A percentile compares a stretch with the other conserved stretches of the same genome.
phyloP scores from a whole-genome alignment of 805 yeast species.

The Kodamaea kaohsiungensis region DNA sequence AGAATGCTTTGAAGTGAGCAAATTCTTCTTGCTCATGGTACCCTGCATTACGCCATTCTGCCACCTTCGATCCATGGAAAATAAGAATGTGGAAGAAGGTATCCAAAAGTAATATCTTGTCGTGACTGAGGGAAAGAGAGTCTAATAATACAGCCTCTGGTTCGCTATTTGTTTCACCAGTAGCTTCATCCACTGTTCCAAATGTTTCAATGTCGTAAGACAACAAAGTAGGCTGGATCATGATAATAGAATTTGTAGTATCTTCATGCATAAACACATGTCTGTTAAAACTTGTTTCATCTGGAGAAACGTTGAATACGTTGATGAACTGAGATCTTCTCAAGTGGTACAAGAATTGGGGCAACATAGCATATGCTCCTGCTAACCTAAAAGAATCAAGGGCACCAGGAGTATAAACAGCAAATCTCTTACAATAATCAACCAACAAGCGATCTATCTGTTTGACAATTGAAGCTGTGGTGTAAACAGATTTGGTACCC shows the following conservation, averaged over 20 bases:
- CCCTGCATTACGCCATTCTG: conserved; percentile 65
- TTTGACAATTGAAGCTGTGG: conserved; percentile 38
- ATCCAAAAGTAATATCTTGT: conserved; percentile 58
- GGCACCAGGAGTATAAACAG: conserved; percentile 48
- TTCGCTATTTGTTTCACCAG: conserved; percentile 37
- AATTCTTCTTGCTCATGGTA: conserved; percentile 64
- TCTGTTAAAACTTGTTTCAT: conserved; percentile 66
- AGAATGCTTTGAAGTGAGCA: conserved; percentile 56
- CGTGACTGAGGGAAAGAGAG: conserved; percentile 59
- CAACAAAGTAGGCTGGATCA: conserved; percentile 71
- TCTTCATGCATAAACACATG: conserved; percentile 66
- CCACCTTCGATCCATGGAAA: conserved; percentile 64
- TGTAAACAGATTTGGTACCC: conserved; percentile 20
- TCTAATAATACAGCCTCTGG: conserved; percentile 67
- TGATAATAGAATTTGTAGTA: conserved; percentile 56
- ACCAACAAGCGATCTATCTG: conserved; percentile 51
- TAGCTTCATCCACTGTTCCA: conserved; percentile 33
- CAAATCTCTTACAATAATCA: conserved; percentile 48
- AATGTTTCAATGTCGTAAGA: conserved; percentile 51
- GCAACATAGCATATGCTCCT: conserved; percentile 52
- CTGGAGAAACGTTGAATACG: conserved; percentile 70
- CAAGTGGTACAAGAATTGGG: conserved; percentile 68
- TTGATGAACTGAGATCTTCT: conserved; percentile 66
- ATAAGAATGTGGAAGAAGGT: conserved; percentile 71
- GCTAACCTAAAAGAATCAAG: conserved; percentile 52